A percentile compares a stretch with the other conserved stretches of the same genome.
Conservation (phyloP, 192 early-diverging fungal species). For the Linnemannia schmuckeri region DNA sequence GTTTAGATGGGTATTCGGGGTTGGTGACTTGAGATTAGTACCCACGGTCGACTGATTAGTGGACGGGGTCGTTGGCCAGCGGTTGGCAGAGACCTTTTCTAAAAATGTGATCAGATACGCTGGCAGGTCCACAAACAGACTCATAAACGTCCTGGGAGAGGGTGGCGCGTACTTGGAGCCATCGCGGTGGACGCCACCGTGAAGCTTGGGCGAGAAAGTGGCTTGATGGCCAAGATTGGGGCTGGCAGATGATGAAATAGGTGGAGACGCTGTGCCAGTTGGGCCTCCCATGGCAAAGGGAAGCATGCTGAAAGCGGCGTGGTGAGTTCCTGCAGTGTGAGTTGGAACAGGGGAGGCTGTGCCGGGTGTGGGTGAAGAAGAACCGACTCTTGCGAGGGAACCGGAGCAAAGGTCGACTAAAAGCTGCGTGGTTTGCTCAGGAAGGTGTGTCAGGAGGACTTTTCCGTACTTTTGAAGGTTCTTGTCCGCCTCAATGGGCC, state of each 20-base stretch:
- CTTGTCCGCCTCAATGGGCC: slow-evolving; percentile 65
- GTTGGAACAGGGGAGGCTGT: slow-evolving; percentile 9
- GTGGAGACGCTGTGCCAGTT: slow-evolving; percentile 12
- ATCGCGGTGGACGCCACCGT: slow-evolving; percentile 22
- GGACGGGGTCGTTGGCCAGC: slow-evolving; percentile 66
- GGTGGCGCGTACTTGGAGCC: slow-evolving; percentile 59
- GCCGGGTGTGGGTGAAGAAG: slow-evolving; percentile 32
- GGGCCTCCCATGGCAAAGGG: slow-evolving; percentile 52
- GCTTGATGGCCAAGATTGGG: slow-evolving; percentile 8
- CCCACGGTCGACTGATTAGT: slow-evolving; percentile 22
- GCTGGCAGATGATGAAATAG: slow-evolving; percentile 16
- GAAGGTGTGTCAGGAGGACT: slow-evolving; percentile 65
- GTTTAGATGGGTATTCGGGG: neutral
- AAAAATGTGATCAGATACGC: slow-evolving; percentile 86
- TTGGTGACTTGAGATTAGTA: slow-evolving; percentile 20
- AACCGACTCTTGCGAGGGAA: slow-evolving; percentile 18
- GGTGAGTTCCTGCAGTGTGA: slow-evolving; percentile 1
- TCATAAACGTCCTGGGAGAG: slow-evolving; percentile 82
- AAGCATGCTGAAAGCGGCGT: slow-evolving; percentile 45
- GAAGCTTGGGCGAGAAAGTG: slow-evolving; percentile 24
- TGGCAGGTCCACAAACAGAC: slow-evolving; percentile 88
- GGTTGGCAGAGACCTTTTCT: slow-evolving; percentile 84
- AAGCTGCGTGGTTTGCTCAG: slow-evolving; percentile 68
- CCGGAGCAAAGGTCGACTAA: slow-evolving; percentile 70
- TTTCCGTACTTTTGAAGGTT: slow-evolving; percentile 73